Evolutionary conservation across 345 rosid species (phyloP).

Genomic region (Populus simonii): DNA sequence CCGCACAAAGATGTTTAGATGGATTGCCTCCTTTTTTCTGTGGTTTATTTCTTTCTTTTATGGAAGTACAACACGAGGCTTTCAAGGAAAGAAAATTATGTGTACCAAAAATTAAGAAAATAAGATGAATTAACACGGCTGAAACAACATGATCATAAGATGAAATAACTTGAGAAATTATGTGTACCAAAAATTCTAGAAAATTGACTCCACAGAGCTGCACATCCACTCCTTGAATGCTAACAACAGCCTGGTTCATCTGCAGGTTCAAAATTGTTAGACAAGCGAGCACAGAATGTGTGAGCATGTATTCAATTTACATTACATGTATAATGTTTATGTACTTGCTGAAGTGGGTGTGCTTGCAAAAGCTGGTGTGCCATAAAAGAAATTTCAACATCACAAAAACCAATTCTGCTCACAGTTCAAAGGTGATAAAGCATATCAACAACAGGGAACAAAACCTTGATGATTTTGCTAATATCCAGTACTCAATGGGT

Average conservation of each 20-base stretch:
- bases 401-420: not conserved
- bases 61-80: too few relatives aligned
- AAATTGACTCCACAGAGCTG: constrained; percentile 81
- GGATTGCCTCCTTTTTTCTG: too few relatives aligned
- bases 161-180: constrained; percentile 4
- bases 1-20: too few relatives aligned
- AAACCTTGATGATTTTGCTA: not conserved
- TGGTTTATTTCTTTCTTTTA: too few relatives aligned
- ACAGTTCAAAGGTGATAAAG: not conserved
- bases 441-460: not conserved
- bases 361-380: not conserved
- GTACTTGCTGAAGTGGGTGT: not conserved
- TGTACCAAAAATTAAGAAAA: not conserved
- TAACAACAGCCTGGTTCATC: constrained; percentile 83
- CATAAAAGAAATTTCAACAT: not conserved
- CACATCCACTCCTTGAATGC: constrained; percentile 68
- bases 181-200: constrained; percentile 81
- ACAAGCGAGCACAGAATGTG: not conserved
- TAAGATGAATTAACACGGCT: constrained; percentile 4
- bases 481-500: not conserved
- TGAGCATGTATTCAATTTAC: not conserved
- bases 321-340: not conserved
- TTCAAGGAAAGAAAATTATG: too few relatives aligned
- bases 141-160: constrained; percentile 9
- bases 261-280: constrained; percentile 38